These are phyloP conservation scores for Dipteronia sinensis DNA, from an alignment of 345 rosid genomes.

Conservation along the genomic window DNA sequence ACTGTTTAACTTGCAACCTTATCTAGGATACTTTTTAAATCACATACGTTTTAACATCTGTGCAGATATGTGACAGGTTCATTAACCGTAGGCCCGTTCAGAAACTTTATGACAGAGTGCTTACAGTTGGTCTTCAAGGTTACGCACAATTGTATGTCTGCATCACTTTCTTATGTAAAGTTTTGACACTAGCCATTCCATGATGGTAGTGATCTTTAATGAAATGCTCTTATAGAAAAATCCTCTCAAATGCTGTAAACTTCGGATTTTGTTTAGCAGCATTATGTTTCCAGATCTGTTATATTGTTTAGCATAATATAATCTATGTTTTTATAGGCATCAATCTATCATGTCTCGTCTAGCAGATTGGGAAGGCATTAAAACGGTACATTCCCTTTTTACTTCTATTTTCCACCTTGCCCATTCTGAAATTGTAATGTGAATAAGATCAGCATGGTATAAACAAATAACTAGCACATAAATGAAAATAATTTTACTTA, in stretches of 20 bases:
- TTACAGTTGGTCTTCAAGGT: slow-evolving; percentile 37
- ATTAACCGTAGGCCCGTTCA: slow-evolving; percentile 35
- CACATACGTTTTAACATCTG: slow-evolving; percentile 9
- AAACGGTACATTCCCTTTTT: slow-evolving; percentile 14
- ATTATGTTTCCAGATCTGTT: not conserved
- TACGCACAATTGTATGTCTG: slow-evolving; percentile 41
- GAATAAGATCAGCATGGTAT: not conserved
- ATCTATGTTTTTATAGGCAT: slow-evolving; percentile 31
- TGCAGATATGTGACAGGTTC: slow-evolving; percentile 47
- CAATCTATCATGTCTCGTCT: slow-evolving; percentile 33
- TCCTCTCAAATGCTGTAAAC: not conserved
- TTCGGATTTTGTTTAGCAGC: not conserved
- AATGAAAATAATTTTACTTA: not conserved
- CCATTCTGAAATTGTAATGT: not conserved
- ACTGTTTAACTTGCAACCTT: not conserved
- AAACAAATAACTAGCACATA: not conserved
- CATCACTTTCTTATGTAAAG: not conserved
- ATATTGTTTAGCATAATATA: not conserved
- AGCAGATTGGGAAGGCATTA: slow-evolving; percentile 30
- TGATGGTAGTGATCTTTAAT: not conserved
- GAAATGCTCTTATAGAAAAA: not conserved
- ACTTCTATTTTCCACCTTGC: not conserved
- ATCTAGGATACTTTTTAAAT: not conserved
- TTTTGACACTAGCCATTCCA: not conserved
- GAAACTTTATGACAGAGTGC: slow-evolving; percentile 32